Percentiles rank a stretch among this genome's conserved stretches.
Conservation (phyloP, 345 rosid species). For the Erysimum cheiranthoides region DNA sequence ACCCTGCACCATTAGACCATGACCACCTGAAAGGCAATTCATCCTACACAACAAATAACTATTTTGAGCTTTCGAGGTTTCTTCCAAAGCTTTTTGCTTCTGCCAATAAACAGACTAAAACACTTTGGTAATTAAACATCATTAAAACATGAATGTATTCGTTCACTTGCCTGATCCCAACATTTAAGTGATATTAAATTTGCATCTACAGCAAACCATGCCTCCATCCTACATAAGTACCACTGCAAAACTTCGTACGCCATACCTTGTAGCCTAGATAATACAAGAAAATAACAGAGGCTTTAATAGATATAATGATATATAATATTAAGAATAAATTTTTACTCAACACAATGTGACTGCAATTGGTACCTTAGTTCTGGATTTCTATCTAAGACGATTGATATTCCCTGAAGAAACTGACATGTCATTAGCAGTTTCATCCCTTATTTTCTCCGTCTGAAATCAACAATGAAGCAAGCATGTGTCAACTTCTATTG, state of each 20-base stretch:
- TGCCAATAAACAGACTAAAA: neutral
- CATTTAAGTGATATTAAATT: slow-evolving; percentile 81
- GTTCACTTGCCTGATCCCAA: slow-evolving; percentile 83
- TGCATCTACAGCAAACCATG: slow-evolving; percentile 95
- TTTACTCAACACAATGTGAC: neutral
- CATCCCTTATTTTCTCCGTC: slow-evolving; percentile 86
- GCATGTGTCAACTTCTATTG: slow-evolving; percentile 2
- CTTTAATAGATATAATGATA: slow-evolving; percentile 11
- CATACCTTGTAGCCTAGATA: slow-evolving; percentile 70
- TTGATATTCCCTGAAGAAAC: slow-evolving; percentile 79
- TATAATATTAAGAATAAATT: neutral
- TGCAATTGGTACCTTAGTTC: slow-evolving; percentile 64
- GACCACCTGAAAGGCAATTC: slow-evolving; percentile 91
- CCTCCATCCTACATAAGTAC: slow-evolving; percentile 95
- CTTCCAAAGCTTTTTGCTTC: neutral
- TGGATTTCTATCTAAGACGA: slow-evolving; percentile 75
- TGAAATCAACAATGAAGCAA: slow-evolving; percentile 43
- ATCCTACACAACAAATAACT: slow-evolving; percentile 58
- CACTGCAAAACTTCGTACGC: slow-evolving; percentile 87
- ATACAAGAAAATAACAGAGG: slow-evolving; percentile 16
- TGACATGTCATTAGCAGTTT: slow-evolving; percentile 74
- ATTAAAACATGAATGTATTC: neutral
- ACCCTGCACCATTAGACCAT: slow-evolving; percentile 93
- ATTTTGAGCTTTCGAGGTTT: neutral
- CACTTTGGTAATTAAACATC: neutral